phyloP scores from a whole-genome alignment of 352 stramenopile species.

The Globisporangium nodosum region DNA sequence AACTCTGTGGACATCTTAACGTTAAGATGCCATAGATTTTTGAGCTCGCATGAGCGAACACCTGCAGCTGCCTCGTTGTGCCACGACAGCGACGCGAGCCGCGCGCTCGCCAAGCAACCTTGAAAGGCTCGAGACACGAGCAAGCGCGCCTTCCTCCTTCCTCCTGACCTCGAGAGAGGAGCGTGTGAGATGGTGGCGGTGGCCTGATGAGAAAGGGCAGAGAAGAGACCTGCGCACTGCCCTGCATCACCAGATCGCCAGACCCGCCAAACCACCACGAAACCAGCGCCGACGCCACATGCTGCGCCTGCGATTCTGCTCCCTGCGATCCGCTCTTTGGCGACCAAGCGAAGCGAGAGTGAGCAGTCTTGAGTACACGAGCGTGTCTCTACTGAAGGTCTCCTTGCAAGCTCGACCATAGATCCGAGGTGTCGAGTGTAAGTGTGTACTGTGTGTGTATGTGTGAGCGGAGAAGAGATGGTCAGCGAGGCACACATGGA shows the following conservation, averaged over 20 bases:
- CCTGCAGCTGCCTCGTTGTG: too few relatives aligned
- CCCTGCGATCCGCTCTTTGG: background rate
- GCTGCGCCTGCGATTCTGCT: background rate
- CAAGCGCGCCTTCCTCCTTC: background rate
- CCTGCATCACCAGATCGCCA: constrained; percentile 1
- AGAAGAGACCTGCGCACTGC: background rate
- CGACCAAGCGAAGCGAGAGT: too few relatives aligned
- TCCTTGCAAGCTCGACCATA: background rate
- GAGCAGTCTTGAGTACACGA: background rate
- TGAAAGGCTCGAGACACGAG: background rate
- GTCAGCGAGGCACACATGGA: background rate
- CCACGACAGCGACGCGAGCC: too few relatives aligned
- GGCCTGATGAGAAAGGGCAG: constrained; percentile 1
- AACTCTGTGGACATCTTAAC: background rate
- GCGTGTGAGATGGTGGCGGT: background rate
- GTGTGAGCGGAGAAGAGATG: background rate
- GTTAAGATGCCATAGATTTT: background rate
- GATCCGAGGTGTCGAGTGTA: background rate
- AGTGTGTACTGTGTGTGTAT: too few relatives aligned
- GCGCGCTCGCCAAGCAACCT: too few relatives aligned
- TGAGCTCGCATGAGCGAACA: too few relatives aligned
- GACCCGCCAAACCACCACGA: background rate
- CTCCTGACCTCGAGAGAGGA: background rate
- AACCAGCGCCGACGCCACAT: background rate
- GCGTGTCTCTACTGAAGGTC: too few relatives aligned